Evolutionary conservation across 1,284 basidiomycete species (phyloP).

Genomic region (Mrakiaceae sp.): DNA sequence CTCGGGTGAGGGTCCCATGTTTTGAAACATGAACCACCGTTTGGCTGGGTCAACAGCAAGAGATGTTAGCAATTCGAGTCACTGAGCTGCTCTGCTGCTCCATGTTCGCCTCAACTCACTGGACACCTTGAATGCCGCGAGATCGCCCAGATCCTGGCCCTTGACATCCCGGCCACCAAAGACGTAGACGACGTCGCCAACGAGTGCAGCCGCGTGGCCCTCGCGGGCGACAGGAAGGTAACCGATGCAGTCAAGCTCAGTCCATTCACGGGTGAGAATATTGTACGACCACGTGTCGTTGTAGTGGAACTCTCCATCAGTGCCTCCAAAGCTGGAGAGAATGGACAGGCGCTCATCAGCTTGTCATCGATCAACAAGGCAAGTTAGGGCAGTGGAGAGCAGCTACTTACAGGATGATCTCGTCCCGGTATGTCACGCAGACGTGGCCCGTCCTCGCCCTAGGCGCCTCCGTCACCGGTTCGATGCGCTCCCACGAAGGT

Average conservation of each 20-base stretch:
- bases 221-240: slow-evolving; percentile 94
- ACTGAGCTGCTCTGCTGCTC: neutral
- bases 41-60: slow-evolving; percentile 41
- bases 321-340: slow-evolving; percentile 75
- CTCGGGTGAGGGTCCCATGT: slow-evolving; percentile 90
- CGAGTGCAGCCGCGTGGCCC: slow-evolving; percentile 90
- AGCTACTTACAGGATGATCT: slow-evolving; percentile 62
- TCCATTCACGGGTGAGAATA: slow-evolving; percentile 68
- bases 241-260: slow-evolving; percentile 90
- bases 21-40: slow-evolving; percentile 98
- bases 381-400: no score
- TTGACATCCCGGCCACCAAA: slow-evolving; percentile 96
- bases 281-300: slow-evolving; percentile 99
- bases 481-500: slow-evolving; percentile 68
- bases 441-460: slow-evolving; percentile 88
- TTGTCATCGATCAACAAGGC: no score
- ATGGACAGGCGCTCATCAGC: no score
- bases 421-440: slow-evolving; percentile 72
- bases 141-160: slow-evolving; percentile 87
- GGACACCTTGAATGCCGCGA: slow-evolving; percentile 92
- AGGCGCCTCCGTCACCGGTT: slow-evolving; percentile 56
- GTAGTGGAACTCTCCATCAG: slow-evolving; percentile 96
- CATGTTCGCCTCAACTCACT: slow-evolving; percentile 45
- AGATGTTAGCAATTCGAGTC: slow-evolving; percentile 1
- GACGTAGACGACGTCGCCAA: slow-evolving; percentile 96